Base-by-base conservation (phyloP, 2,329 filamentous ascomycete species). In the Fusarium austroafricanum region DNA sequence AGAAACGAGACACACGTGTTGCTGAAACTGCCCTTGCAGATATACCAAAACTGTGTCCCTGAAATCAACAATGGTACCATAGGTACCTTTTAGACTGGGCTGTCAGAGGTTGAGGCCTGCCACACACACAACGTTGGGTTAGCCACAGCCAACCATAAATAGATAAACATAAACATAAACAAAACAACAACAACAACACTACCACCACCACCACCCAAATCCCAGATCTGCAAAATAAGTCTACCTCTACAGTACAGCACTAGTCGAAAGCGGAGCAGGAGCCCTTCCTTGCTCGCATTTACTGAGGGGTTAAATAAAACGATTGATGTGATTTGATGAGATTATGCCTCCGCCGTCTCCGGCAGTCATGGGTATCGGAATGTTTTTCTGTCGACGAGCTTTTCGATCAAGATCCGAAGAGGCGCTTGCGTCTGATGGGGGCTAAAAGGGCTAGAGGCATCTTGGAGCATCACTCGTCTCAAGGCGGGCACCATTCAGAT, bases 401-500 rank as follows among this genome's bases (percentile, higher is more conserved):
- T 59, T 65, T 71, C 61, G 61, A 74, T 73, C 68, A 71, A 74
- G 69, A 73, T 73, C 61, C 63, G 58, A 71, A 65, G 47, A 72
- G 65, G 56, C 70, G 67, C 70, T 74, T 73, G 72, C 67, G 70
- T 70, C 72, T 66, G 54, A 39, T 40, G 40, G 72, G 72, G 61
- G 56, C 51, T 37, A 31, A 45, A 58, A 60, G 38, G 12, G 45
- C 44, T 47, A 45, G 50, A 54, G 58, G 46, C 50, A 52, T 64
- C 45, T 56, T 44, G 23, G 53, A 67, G 56, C 66, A 46, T 50
- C 54, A 59, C 47, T 56, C 33, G 54, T 60, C 57, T 51, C 61
- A 69, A 73, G 68, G 67, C 70, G 64, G 72, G 70, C 74, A 71
- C 66, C 73, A 73, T 73, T 73, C 70, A 75, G 46, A 71, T 65